These are phyloP conservation scores for Penicillium italicum DNA, from an alignment of 2,329 filamentous ascomycete genomes.

Conservation along the genomic window DNA sequence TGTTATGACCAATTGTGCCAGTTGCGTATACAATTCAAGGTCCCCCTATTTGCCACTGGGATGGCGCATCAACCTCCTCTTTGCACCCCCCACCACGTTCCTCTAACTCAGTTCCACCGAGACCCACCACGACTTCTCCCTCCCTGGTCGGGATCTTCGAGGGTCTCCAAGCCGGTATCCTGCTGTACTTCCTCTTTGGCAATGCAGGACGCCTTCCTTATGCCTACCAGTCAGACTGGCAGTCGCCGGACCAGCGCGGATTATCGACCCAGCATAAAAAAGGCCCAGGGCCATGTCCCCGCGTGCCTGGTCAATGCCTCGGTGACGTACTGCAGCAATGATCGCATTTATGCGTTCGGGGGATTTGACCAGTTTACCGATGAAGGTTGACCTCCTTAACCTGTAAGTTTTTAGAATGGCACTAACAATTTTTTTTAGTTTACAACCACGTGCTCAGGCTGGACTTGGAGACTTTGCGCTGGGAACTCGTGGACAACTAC, in stretches of 20 bases:
- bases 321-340: constrained; percentile 96
- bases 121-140: constrained; percentile 33
- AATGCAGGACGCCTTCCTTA: constrained; percentile 74
- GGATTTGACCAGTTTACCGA: constrained; percentile 99
- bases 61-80: constrained; percentile 33
- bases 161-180: constrained; percentile 26
- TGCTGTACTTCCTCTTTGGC: constrained; percentile 39
- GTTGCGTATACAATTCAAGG: not conserved
- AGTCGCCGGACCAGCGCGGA: constrained; percentile 60
- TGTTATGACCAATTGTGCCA: not conserved
- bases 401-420: not conserved
- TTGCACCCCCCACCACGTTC: constrained; percentile 18
- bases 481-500: constrained; percentile 97
- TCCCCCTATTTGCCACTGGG: constrained; percentile 8
- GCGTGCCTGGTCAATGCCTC: constrained; percentile 97
- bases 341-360: constrained; percentile 96
- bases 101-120: constrained; percentile 28
- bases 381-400: constrained; percentile 55
- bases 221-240: constrained; percentile 79
- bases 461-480: constrained; percentile 82
- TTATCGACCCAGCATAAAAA: constrained; percentile 79
- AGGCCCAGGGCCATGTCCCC: constrained; percentile 74
- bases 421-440: constrained; percentile 47
- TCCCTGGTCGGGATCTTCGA: constrained; percentile 26
- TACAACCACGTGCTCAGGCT: constrained; percentile 95